Percentiles rank a stretch among this genome's conserved stretches.
These are phyloP conservation scores for Kockovaella imperatae DNA, from an alignment of 768 basidiomycete genomes.

Conservation along the genomic window DNA sequence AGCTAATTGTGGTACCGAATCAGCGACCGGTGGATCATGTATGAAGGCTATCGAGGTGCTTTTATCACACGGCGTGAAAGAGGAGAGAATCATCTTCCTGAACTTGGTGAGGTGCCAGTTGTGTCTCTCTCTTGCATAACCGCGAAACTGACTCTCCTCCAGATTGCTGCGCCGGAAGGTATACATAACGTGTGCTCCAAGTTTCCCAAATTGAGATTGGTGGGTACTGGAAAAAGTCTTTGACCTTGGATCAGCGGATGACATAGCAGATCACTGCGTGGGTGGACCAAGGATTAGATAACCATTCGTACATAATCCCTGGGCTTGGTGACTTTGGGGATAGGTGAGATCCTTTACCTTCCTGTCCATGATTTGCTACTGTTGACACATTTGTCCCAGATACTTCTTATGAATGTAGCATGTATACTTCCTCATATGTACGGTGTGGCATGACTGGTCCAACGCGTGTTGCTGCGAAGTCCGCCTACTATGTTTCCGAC, in stretches of 20 bases:
- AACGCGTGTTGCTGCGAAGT: too few species aligned
- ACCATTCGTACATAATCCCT: slow-evolving; percentile 81
- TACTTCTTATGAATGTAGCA: slow-evolving; percentile 5
- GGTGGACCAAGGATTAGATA: slow-evolving; percentile 88
- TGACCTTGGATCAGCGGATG: background rate
- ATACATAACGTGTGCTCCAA: slow-evolving; percentile 65
- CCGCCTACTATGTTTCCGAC: too few species aligned
- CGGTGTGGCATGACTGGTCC: background rate
- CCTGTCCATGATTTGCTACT: too few species aligned
- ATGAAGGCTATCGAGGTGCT: slow-evolving; percentile 96
- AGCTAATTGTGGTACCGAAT: background rate
- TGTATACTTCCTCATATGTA: too few species aligned
- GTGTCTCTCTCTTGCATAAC: background rate
- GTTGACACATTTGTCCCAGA: too few species aligned
- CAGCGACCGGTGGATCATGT: slow-evolving; percentile 92
- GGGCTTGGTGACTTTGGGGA: slow-evolving; percentile 98
- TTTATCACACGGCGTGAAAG: slow-evolving; percentile 81
- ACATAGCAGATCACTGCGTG: slow-evolving; percentile 73
- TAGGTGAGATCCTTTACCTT: slow-evolving; percentile 24
- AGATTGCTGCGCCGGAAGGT: slow-evolving; percentile 86
- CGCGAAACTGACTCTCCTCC: background rate
- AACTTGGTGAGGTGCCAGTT: slow-evolving; percentile 59
- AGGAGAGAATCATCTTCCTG: slow-evolving; percentile 90
- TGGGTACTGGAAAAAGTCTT: slow-evolving; percentile 48
- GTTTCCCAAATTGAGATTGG: slow-evolving; percentile 70